Evolutionary conservation across 1,284 basidiomycete genomes (phyloP).

Genomic region (Tilletia walkeri): DNA sequence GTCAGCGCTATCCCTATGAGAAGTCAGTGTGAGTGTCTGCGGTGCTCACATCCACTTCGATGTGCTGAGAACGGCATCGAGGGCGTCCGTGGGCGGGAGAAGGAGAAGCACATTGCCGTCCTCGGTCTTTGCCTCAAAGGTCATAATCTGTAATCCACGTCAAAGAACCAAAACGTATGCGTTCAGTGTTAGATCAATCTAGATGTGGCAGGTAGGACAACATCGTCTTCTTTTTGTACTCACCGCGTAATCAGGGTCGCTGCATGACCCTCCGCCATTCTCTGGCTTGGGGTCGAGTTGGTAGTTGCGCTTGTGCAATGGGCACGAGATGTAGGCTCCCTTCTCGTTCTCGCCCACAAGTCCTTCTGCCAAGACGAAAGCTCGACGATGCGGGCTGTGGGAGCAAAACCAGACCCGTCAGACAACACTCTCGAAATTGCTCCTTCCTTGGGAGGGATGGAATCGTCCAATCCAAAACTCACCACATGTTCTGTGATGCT

Average conservation of each 20-base stretch:
- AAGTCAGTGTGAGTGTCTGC: neutral
- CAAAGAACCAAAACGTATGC: no score
- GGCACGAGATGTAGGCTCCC: slow-evolving; percentile 58
- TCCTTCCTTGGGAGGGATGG: no score
- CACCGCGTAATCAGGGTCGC: slow-evolving; percentile 63
- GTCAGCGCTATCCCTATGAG: neutral
- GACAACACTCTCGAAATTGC: no score
- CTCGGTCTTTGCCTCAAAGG: slow-evolving; percentile 66
- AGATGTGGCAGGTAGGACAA: no score
- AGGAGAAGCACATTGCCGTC: slow-evolving; percentile 59
- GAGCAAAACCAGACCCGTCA: no score
- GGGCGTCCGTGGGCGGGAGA: slow-evolving; percentile 64
- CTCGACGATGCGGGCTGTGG: slow-evolving; percentile 63
- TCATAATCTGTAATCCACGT: slow-evolving; percentile 59
- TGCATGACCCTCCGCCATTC: slow-evolving; percentile 65
- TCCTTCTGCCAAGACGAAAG: slow-evolving; percentile 72
- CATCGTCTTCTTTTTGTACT: neutral
- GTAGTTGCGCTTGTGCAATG: slow-evolving; percentile 73
- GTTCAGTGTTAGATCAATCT: no score
- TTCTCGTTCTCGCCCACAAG: slow-evolving; percentile 55
- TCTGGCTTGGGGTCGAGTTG: slow-evolving; percentile 57
- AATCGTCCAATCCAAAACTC: no score
- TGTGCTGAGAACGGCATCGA: slow-evolving; percentile 69
- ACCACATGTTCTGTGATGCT: slow-evolving; percentile 69
- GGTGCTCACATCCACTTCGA: slow-evolving; percentile 63